These are phyloP conservation scores for Firmiana major DNA, from an alignment of 345 rosid species.

Conservation along the genomic window DNA sequence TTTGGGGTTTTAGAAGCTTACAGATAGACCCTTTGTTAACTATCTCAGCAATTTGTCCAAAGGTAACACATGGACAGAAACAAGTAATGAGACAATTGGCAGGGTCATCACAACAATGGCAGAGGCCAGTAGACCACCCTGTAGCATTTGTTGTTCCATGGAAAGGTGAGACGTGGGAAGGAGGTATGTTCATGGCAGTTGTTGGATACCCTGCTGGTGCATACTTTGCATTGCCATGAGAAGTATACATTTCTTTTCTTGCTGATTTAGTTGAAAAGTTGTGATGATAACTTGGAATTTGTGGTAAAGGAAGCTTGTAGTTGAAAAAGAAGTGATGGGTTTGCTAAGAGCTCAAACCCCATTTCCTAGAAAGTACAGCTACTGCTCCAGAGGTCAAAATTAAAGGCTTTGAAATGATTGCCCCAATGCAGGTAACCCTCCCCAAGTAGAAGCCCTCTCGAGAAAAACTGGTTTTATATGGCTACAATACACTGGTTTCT, in stretches of 20 bases:
- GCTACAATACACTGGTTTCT: background rate
- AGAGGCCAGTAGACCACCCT: constrained; percentile 48
- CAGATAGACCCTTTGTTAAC: constrained; percentile 37
- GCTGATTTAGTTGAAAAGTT: background rate
- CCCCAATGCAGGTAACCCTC: background rate
- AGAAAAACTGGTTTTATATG: background rate
- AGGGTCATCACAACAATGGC: constrained; percentile 46
- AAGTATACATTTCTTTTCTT: constrained; percentile 26
- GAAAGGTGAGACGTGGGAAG: constrained; percentile 7
- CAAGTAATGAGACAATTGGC: constrained; percentile 39
- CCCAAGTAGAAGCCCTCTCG: background rate
- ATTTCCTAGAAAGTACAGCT: constrained; percentile 19
- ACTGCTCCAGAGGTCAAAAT: constrained; percentile 4
- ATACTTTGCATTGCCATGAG: constrained; percentile 29
- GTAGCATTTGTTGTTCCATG: background rate
- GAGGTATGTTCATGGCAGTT: constrained; percentile 26
- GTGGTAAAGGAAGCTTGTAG: constrained; percentile 4
- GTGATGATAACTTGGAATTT: constrained; percentile 6
- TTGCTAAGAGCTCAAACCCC: background rate
- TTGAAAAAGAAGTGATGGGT: constrained; percentile 4
- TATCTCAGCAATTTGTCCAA: constrained; percentile 46
- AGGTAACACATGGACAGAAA: constrained; percentile 47
- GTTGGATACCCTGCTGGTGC: constrained; percentile 23
- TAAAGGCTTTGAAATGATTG: constrained; percentile 5
- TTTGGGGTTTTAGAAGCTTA: constrained; percentile 21